Base-by-base conservation (phyloP, 352 stramenopile genomes). In the Pythium vanterpoolii region DNA sequence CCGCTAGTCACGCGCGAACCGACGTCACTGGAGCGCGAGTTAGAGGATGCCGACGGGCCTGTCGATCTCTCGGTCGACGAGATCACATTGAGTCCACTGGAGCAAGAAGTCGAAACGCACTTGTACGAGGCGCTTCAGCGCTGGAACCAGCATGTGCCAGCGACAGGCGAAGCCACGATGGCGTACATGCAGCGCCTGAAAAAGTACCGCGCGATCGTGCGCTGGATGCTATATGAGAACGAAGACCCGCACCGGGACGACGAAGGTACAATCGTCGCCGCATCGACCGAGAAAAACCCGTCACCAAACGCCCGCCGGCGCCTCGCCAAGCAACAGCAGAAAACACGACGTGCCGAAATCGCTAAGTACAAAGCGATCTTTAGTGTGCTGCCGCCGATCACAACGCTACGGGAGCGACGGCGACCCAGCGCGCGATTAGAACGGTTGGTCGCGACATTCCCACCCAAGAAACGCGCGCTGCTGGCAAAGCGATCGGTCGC, bases 71-170 rank as follows among this genome's bases (percentile, higher is more conserved):
- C 45, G 21, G 69, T 79, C 6, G 62, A 80, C 39, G 77, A 88
- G 31, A 62, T 92, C 5, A 3, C 51, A 23, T 60, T 92, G 28
- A 62, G 62, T 2, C 69, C 79, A 23, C 60, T 90, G 18, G 77
- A 92, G 46, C 71, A 79, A 19, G 67, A 77, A 18, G 74, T 92
- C 28, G 78, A 90, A 13, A 30, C 54, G 21, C 62, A 75, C 14
- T 72, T 92, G 30, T 81, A 88, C 57, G 62, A 71, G 39, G 79
- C 79, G 16, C 64, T 92, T 27, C 69, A 69, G 36, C 72, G 62
- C 42, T 92, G 82, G 82, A 92, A 92, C 59, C 66, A 70, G 36
- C 57, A 73, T 36, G 69, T 86, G 40, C 69, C 74, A 11, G 79
- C 73, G 1, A 46, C 70, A 2, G 66, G 69, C 19, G 82, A 92